Evolutionary conservation across 352 stramenopile genomes (phyloP), one percentile per base, ranked within the genome.

Genomic region (Globisporangium viniferum): DNA sequence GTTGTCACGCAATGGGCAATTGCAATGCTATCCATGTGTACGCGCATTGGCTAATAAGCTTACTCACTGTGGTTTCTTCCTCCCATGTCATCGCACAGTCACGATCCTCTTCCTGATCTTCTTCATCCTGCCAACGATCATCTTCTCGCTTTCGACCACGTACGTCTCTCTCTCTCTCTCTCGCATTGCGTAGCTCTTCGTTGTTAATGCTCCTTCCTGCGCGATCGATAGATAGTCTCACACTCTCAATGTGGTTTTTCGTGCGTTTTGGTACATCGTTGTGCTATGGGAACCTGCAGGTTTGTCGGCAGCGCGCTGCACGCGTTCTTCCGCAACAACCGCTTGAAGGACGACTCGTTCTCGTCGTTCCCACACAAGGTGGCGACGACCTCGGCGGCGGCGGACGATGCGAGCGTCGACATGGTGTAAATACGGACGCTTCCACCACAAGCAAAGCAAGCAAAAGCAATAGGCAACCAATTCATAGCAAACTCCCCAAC

Each of bases 101-200:
- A 90, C 83, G 12, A 76, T 88, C 64, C 77, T 91, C 49, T 91
- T 91, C 64, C 70, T 91, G 39, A 73, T 91, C 27, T 89, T 90
- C 73, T 90, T 90, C 71, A 86, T 91, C 48, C 69, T 91, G 24
- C 83, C 83, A 24, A 86, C 76, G 9, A 85, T 91, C 59, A 67
- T 91, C 61, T 89, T 91, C 62, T 82, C 81, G 55, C 67, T 91
- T 9, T 89, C 83, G 20, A 75, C 82, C 62, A 88, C 78, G 82
- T 91, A 76, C 67, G 79, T 74, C 41, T 12, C 35, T 29, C 1
- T 51, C 2, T 66, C 6, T 62, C 53, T 35, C 36, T 20, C 31
- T 33, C 31, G 31, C 15, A 29, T 36, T 24, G 5, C 14, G 22
- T 59, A 57, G 22, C 27, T 51, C 12, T 33, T 33, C 4, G 4